phyloP scores from a whole-genome alignment of 2,329 filamentous ascomycete genomes.

The Nothopassalora personata region DNA sequence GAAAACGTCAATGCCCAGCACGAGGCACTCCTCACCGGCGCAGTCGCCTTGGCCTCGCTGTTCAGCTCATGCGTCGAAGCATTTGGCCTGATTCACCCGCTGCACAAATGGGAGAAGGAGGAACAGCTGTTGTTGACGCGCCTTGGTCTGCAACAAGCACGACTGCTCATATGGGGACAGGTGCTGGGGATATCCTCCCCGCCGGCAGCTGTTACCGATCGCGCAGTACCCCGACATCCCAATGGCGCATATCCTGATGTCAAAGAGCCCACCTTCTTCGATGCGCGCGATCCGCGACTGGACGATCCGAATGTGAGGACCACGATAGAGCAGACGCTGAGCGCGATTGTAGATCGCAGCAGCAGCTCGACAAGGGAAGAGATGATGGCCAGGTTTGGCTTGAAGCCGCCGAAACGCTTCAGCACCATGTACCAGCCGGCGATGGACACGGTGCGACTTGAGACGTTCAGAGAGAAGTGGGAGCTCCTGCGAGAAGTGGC shows the following conservation, averaged over 20 bases:
- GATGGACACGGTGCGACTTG: conserved; percentile 41
- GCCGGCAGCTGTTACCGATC: conserved; percentile 39
- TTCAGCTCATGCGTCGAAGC: conserved; percentile 46
- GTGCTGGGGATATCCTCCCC: conserved; percentile 43
- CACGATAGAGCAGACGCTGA: conserved; percentile 38
- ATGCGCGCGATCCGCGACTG: conserved; percentile 38
- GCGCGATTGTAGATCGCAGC: conserved; percentile 43
- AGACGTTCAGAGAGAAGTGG: conserved; percentile 43
- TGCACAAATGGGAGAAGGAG: conserved; percentile 38
- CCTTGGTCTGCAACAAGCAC: conserved; percentile 44
- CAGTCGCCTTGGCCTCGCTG: conserved; percentile 40
- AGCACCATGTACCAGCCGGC: conserved; percentile 35
- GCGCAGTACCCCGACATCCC: conserved; percentile 42
- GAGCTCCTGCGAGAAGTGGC: conserved; percentile 39
- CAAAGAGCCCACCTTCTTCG: conserved; percentile 42
- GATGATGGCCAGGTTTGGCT: conserved; percentile 43
- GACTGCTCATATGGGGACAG: conserved; percentile 46
- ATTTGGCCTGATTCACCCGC: conserved; percentile 43
- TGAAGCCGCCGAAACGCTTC: conserved; percentile 42
- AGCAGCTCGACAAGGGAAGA: conserved; percentile 36
- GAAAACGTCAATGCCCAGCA: conserved; percentile 24
- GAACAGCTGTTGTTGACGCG: conserved; percentile 42
- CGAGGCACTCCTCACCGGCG: conserved; percentile 34
- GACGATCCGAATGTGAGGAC: conserved; percentile 37
- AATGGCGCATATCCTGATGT: conserved; percentile 42